A percentile compares a stretch with the other conserved stretches of the same genome.
These are phyloP conservation scores for Axilococcus clingmanii DNA, from an alignment of 139 green algal genomes.

Conservation along the genomic window DNA sequence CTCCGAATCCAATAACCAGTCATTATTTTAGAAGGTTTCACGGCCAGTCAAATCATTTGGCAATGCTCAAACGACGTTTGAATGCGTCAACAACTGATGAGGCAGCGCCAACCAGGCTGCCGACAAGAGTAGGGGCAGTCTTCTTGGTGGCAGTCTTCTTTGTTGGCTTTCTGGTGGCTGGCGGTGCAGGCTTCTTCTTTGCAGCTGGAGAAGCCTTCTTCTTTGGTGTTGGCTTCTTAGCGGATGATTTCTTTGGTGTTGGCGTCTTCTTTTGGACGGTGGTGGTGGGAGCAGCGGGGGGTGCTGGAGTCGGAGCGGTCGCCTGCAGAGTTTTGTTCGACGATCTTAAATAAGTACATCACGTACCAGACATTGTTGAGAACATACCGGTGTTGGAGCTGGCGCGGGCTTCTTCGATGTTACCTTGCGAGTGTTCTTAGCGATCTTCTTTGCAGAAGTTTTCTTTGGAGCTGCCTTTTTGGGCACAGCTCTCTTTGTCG, in stretches of 20 bases:
- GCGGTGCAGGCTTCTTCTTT: slow-evolving; percentile 1
- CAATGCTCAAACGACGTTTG: no score
- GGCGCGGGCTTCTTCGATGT: neutral
- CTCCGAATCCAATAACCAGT: no score
- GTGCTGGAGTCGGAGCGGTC: neutral
- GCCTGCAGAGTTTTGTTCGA: neutral
- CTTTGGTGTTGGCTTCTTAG: neutral
- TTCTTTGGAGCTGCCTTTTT: slow-evolving; percentile 7
- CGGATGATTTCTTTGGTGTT: neutral
- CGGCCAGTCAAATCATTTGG: no score
- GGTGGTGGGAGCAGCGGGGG: slow-evolving; percentile 4
- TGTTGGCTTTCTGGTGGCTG: slow-evolving; percentile 9
- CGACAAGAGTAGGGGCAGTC: slow-evolving; percentile 9
- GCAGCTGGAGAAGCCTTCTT: neutral
- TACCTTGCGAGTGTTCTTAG: slow-evolving; percentile 2
- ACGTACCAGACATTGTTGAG: no score
- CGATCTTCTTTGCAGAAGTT: slow-evolving; percentile 16
- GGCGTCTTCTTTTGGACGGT: slow-evolving; percentile 2
- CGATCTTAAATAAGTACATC: no score
- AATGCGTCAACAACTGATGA: slow-evolving; percentile 14
- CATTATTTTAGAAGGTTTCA: no score
- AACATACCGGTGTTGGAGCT: no score
- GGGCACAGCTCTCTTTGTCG: neutral
- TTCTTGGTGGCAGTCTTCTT: slow-evolving; percentile 5
- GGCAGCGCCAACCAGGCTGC: slow-evolving; percentile 15